Evolutionary conservation across 1,139 yeast genomes (phyloP), one percentile per base, ranked within the genome.

Genomic region (Pichia sp.): DNA sequence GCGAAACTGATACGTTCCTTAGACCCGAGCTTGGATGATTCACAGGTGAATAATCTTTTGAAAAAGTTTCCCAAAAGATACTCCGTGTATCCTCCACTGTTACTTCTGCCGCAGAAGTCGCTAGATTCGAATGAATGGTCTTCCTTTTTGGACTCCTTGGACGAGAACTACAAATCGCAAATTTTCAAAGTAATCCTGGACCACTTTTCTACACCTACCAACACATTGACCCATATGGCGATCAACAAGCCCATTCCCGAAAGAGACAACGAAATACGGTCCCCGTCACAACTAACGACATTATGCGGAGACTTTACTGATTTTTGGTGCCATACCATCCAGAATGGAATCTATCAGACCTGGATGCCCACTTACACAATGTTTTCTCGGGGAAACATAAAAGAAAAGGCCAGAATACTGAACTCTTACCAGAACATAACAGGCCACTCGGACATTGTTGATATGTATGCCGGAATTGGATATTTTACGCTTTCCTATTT

Each of bases 331-430:
- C 70, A 75, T 11, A 77, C 78, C 1, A 70, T 75, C 2, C 97
- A 90, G 65, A 88, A 90, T 67, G 92, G 90, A 1, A 81, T 90
- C 5, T 73, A 68, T 58, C 97, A 90, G 64, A 76, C 80, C 2
- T 90, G 96, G 96, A 88, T 93, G 3, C 97, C 97, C 0, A 67
- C 77, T 53, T 85, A 82, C 64, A 88, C 96, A 11, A 90, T 90
- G 97, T 90, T 90, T 66, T 84, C 92, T 42, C 70, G 96, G n/a
- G 97, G 96, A 0, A 90, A 90, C 65, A 81, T 90, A 61, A 86
- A 85, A 60, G 97, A 90, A 65, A 90, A 90, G 68, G 78, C 82
- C 15, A 70, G 97, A 26, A 76, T 90, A 0, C 67, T 85, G 52
- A 73, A 72, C 32, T 61, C 59, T 4, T 78, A 74, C 64, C 10